These are phyloP conservation scores for Termitomyces sp. DNA, from an alignment of 768 basidiomycete species.

Conservation along the genomic window DNA sequence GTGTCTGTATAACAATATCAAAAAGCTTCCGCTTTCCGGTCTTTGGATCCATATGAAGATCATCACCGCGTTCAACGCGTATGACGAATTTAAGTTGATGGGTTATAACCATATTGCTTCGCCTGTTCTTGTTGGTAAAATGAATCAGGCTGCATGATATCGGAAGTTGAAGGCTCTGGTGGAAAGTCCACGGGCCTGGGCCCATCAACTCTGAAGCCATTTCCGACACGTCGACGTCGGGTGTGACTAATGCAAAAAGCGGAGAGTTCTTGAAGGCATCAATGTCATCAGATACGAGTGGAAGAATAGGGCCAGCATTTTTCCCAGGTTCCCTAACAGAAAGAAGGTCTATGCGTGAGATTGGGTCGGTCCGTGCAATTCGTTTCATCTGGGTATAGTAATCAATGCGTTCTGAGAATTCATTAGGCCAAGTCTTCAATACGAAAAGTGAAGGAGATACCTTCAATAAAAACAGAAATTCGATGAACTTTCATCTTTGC, in stretches of 20 bases:
- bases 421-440: neutral
- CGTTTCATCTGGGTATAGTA: slow-evolving; percentile 69
- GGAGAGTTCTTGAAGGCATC: slow-evolving; percentile 66
- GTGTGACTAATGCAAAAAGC: slow-evolving; percentile 41
- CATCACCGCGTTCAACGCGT: slow-evolving; percentile 78
- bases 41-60: slow-evolving; percentile 52
- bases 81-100: slow-evolving; percentile 82
- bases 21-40: slow-evolving; percentile 74
- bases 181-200: slow-evolving; percentile 85
- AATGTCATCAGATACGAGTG: slow-evolving; percentile 65
- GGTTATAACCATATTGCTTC: slow-evolving; percentile 65
- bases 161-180: slow-evolving; percentile 65
- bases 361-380: slow-evolving; percentile 63
- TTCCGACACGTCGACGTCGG: slow-evolving; percentile 49
- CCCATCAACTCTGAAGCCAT: slow-evolving; percentile 60
- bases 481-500: slow-evolving; percentile 78
- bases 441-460: slow-evolving; percentile 32
- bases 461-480: slow-evolving; percentile 72
- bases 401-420: slow-evolving; percentile 63
- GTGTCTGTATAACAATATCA: slow-evolving; percentile 83
- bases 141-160: slow-evolving; percentile 53
- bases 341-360: slow-evolving; percentile 56
- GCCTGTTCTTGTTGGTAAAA: slow-evolving; percentile 76
- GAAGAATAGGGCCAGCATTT: slow-evolving; percentile 60
- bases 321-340: slow-evolving; percentile 52